Evolutionary conservation across 305 asterid species (phyloP), one percentile per base, ranked within the genome.

Genomic region (Solanum hybrid): DNA sequence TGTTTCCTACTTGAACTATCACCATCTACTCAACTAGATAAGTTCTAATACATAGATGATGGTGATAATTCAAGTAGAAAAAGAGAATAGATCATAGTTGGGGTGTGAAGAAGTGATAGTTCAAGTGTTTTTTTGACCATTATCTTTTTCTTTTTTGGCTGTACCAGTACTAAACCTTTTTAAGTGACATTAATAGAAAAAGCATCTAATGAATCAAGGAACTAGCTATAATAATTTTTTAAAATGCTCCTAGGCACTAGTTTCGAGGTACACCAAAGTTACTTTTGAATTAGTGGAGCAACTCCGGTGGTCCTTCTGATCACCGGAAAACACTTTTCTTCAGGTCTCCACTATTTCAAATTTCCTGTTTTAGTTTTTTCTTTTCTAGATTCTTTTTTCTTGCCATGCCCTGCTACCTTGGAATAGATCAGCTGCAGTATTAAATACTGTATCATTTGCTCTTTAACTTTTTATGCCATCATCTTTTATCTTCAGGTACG

Each of bases 401-500:
- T n/a, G 85, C 41, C 73, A 2, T 39, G 24, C 75, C 68, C 65
- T 75, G 65, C 38, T 73, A 13, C 39, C 57, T 77, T 73, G 89
- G 75, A 39, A 27, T 10, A 76, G 17, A 24, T 51, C 70, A 27
- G 38, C 27, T 83, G 87, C 38, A 27, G 87, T 76, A 9, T 70
- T 76, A 45, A 34, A 5, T 77, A 10, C 24, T 88, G 34, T 88
- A 29, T 9, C 38, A 45, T 41, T 45, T 79, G 10, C 79, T 13
- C 79, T 34, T 39, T 6, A 61, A 77, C 5, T 33, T 36, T 26
- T 65, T 9, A 65, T 89, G 37, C 45, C 75, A 20, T 65, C 31
- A 39, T 83, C 27, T 29, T 3, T 83, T 81, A 81, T 81, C 91
- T 92, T 89, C 95, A 97, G 99, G 99, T 97, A 36, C 91, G 99